Evolutionary conservation across 2,329 filamentous ascomycete species (phyloP).

Genomic region (Curvularia hawaiiensis): DNA sequence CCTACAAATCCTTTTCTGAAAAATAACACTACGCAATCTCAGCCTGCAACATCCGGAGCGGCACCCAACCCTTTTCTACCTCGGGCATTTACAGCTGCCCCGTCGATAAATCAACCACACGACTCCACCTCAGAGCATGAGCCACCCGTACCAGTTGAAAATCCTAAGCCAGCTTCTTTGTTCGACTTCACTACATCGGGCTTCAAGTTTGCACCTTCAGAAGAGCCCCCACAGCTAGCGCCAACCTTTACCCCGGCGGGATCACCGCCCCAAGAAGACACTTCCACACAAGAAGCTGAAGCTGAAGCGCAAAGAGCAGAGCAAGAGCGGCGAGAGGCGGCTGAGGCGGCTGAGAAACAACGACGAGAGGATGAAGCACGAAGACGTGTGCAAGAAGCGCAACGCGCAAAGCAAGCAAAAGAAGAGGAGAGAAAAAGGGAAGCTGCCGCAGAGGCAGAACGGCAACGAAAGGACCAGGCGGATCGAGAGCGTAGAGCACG

Average conservation of each 20-base stretch:
- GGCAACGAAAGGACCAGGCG: conserved; percentile 23
- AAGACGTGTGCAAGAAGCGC: conserved; percentile 19
- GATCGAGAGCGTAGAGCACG: conserved; percentile 20
- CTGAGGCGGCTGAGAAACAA: conserved; percentile 19
- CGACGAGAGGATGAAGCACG: conserved; percentile 18
- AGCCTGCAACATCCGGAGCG: neutral
- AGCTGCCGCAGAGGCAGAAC: conserved; percentile 18
- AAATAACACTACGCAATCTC: neutral
- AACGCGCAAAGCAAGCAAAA: conserved; percentile 16
- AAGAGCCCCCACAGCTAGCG: conserved; percentile 8
- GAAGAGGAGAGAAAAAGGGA: conserved; percentile 18
- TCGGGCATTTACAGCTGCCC: neutral
- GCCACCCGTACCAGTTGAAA: conserved; percentile 7
- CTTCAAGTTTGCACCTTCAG: conserved; percentile 1
- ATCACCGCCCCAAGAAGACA: conserved; percentile 16
- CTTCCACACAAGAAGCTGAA: conserved; percentile 17
- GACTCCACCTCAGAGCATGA: neutral
- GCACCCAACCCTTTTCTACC: conserved; percentile 11
- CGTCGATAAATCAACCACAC: conserved; percentile 3
- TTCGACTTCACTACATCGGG: conserved; percentile 13
- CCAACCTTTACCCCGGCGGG: conserved; percentile 23
- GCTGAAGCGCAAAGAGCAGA: conserved; percentile 9
- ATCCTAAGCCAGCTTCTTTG: conserved; percentile 7
- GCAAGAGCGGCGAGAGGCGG: conserved; percentile 20
- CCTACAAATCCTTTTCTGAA: conserved; percentile 16